Evolutionary conservation across 2,329 filamentous ascomycete genomes (phyloP).

Genomic region (Tolypocladium endophyticum): DNA sequence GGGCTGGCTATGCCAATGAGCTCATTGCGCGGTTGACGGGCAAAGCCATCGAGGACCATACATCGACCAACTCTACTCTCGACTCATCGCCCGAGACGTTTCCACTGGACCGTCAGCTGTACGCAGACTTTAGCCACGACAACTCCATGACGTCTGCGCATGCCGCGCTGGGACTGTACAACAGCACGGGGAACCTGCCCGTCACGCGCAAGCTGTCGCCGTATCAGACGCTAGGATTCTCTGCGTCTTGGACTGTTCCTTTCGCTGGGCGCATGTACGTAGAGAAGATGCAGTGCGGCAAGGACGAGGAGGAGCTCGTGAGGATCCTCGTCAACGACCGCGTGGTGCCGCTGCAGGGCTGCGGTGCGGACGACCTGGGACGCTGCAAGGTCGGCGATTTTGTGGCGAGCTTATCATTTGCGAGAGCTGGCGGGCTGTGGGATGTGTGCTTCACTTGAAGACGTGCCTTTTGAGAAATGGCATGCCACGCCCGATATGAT

Average conservation of each 20-base stretch:
- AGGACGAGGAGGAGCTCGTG: slow-evolving; percentile 54
- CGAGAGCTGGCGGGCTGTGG: slow-evolving; percentile 63
- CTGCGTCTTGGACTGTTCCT: slow-evolving; percentile 69
- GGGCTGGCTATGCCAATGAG: slow-evolving; percentile 81
- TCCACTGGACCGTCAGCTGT: slow-evolving; percentile 57
- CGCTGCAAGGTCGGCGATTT: slow-evolving; percentile 61
- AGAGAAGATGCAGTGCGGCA: slow-evolving; percentile 69
- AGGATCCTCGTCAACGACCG: slow-evolving; percentile 76
- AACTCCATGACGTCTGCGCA: slow-evolving; percentile 75
- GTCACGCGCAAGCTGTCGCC: slow-evolving; percentile 39
- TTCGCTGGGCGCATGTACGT: slow-evolving; percentile 76
- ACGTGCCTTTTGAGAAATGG: too few species aligned
- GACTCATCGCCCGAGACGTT: slow-evolving; percentile 60
- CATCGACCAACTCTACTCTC: slow-evolving; percentile 67
- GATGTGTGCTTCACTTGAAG: slow-evolving; percentile 36
- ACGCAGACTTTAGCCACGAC: slow-evolving; percentile 88
- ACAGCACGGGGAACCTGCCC: slow-evolving; percentile 45
- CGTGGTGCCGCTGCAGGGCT: slow-evolving; percentile 61
- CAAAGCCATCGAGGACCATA: slow-evolving; percentile 58
- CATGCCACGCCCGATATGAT: not conserved
- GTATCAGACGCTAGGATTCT: slow-evolving; percentile 53
- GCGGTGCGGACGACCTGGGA: slow-evolving; percentile 58
- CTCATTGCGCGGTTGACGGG: slow-evolving; percentile 70
- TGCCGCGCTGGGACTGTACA: slow-evolving; percentile 69
- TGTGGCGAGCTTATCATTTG: slow-evolving; percentile 66